Conservation (phyloP, 768 basidiomycete species). For the Rhizopogon roseolus region DNA sequence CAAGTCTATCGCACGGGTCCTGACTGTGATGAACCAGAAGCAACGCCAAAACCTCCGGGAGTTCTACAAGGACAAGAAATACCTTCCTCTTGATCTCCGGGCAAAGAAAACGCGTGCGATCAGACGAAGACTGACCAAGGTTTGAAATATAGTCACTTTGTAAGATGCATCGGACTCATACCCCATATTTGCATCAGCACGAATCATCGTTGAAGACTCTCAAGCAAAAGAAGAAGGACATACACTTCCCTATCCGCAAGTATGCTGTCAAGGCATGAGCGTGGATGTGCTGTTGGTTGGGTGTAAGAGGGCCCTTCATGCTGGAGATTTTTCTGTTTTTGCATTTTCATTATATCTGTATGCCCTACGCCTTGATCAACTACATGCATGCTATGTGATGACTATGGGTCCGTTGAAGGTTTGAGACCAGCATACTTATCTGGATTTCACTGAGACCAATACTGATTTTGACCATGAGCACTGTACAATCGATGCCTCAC, state of each 20-base stretch:
- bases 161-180: neutral
- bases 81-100: conserved; percentile 95
- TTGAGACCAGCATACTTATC: neutral
- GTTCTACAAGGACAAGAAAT: conserved; percentile 97
- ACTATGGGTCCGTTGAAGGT: neutral
- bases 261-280: conserved; percentile 91
- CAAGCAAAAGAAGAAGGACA: conserved; percentile 91
- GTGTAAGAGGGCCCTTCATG: conserved; percentile 7
- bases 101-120: conserved; percentile 98
- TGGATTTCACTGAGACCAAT: neutral
- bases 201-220: conserved; percentile 84
- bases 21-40: conserved; percentile 99
- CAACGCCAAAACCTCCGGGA: conserved; percentile 94
- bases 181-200: conserved; percentile 42
- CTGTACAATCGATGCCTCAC: neutral
- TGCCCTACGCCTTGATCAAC: conserved; percentile 32
- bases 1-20: conserved; percentile 96
- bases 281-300: conserved; percentile 17
- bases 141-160: conserved; percentile 28
- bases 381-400: conserved; percentile 27
- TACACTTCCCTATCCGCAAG: conserved; percentile 90
- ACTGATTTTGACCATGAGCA: neutral
- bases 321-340: conserved; percentile 19
- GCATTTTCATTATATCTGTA: conserved; percentile 30
- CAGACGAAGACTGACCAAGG: conserved; percentile 90